These are phyloP conservation scores for Gossypium herbaceum DNA, from an alignment of 345 rosid species.

Conservation along the genomic window DNA sequence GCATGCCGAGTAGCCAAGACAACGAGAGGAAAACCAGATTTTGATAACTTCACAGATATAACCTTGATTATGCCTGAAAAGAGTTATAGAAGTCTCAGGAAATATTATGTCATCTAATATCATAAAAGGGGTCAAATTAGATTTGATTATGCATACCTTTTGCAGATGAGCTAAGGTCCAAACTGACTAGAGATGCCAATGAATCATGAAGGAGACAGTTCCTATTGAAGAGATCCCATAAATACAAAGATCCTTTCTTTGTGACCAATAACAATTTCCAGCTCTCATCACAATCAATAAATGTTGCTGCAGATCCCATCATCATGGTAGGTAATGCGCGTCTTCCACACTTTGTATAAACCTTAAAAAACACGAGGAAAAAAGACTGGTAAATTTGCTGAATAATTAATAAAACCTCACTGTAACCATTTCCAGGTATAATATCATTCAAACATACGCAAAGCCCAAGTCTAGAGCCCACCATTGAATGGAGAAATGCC, in stretches of 20 bases:
- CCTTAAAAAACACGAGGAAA: conserved; percentile 37
- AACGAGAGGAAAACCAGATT: conserved; percentile 92
- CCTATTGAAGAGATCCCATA: conserved; percentile 84
- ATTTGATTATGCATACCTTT: conserved; percentile 37
- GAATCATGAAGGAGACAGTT: conserved; percentile 79
- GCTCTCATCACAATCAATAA: conserved; percentile 85
- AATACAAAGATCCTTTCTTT: conserved; percentile 71
- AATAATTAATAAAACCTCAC: background rate
- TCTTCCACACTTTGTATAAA: conserved; percentile 92
- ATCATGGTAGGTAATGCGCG: conserved; percentile 95
- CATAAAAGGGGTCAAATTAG: background rate
- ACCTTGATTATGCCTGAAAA: conserved; percentile 77
- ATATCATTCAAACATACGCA: conserved; percentile 1
- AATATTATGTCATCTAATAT: conserved; percentile 7
- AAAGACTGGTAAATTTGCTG: background rate
- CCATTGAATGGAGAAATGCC: background rate
- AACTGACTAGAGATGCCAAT: conserved; percentile 63
- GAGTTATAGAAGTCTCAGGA: conserved; percentile 12
- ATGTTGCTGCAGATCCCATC: conserved; percentile 92
- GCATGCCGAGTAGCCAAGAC: conserved; percentile 95
- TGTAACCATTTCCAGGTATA: background rate
- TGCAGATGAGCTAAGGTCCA: conserved; percentile 46
- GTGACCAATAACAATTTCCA: conserved; percentile 91
- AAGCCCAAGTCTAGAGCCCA: background rate
- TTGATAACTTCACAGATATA: conserved; percentile 87